phyloP scores from a whole-genome alignment of 106 monocot genomes.

The Apostasia ramifera region DNA sequence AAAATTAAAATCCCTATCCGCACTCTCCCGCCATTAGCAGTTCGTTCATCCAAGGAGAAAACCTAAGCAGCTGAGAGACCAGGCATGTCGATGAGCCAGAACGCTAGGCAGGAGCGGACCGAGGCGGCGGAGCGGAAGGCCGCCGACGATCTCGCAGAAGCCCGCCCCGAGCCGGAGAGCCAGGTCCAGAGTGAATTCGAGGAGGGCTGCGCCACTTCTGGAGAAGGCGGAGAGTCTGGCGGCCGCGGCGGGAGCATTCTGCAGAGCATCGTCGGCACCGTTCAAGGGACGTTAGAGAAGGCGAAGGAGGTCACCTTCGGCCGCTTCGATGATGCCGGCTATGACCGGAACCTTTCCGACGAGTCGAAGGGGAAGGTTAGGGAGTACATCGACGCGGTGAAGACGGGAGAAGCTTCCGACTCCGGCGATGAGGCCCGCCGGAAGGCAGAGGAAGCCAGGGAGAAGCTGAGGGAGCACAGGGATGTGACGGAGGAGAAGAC shows the following conservation, averaged over 20 bases:
- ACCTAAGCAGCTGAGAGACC: neutral
- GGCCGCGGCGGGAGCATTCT: constrained; percentile 16
- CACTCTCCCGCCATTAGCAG: too few species aligned
- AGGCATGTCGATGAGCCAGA: constrained; percentile 34
- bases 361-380: neutral
- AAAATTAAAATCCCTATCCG: too few species aligned
- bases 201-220: neutral
- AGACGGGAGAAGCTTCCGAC: neutral
- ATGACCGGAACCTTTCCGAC: neutral
- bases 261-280: constrained; percentile 15
- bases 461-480: constrained; percentile 1
- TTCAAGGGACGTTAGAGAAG: constrained; percentile 7
- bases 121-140: constrained; percentile 27
- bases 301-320: constrained; percentile 8
- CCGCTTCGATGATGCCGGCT: neutral
- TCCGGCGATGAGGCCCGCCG: neutral
- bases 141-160: constrained; percentile 20
- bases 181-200: neutral
- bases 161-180: constrained; percentile 12
- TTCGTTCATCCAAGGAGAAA: neutral
- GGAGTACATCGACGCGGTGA: neutral
- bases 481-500: constrained; percentile 6
- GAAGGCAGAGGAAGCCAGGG: neutral
- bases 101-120: constrained; percentile 21
- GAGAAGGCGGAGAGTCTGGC: neutral